Conservation (phyloP, 495 filamentous ascomycete species). For the Podospora pseudoanserina region DNA sequence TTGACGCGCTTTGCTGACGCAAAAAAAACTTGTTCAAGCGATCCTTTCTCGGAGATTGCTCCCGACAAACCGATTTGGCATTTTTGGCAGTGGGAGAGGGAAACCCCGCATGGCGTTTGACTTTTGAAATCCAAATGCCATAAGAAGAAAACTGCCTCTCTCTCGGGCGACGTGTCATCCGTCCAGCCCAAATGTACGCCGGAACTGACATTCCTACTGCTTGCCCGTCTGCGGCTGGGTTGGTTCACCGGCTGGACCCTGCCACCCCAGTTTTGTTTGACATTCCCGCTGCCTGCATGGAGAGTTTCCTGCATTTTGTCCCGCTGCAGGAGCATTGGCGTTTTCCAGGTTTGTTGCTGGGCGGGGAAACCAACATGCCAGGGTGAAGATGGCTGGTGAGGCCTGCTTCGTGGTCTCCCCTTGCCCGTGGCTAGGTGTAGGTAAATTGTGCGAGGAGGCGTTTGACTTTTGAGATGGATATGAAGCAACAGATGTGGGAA, state of each 20-base stretch:
- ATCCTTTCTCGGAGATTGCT: not conserved
- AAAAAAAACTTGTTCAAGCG: not conserved
- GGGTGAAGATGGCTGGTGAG: too few relatives aligned
- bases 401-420: not conserved
- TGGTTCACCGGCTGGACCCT: not conserved
- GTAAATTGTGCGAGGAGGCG: not conserved
- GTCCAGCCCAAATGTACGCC: not conserved
- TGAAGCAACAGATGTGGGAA: not conserved
- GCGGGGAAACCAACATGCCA: not conserved
- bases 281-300: not conserved
- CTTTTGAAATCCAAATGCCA: not conserved
- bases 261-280: not conserved
- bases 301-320: too few relatives aligned
- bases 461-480: not conserved
- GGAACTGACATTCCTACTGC: not conserved
- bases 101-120: not conserved
- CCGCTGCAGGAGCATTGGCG: too few relatives aligned
- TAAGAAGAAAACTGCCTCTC: not conserved
- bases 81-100: not conserved
- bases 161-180: not conserved
- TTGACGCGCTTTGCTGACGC: not conserved
- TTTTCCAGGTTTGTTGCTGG: not conserved
- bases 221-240: not conserved
- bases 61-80: not conserved
- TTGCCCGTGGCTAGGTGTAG: not conserved